Base-by-base conservation (phyloP, 306 rosid genomes). In the Corylus avellana region DNA sequence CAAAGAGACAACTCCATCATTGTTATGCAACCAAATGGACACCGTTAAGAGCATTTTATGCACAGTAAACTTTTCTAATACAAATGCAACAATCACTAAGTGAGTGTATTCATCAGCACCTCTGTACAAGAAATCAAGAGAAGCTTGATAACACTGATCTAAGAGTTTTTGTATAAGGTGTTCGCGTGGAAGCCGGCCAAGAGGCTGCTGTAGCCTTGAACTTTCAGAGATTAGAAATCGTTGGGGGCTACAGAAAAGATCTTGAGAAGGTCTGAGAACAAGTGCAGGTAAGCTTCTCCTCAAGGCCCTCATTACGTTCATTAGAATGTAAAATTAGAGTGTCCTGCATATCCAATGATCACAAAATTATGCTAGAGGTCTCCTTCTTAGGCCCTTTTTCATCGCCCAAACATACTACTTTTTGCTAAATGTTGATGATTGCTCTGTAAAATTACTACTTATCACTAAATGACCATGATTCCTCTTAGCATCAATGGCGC, bases 61-160 rank as follows among this genome's bases (percentile, higher is more conserved):
- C 46, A 59, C 29, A 59, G 25, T 29, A 47, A 47, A 22, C 17
- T 48, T 48, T 29, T 75, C 59, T 27, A 37, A 20, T 22, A 20
- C 32, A 47, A 57, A 56, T 39, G 66, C 67, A 70, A 50, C 27
- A 46, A 46, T 39, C 8, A 79, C 74, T n/a, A 7, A 49, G 37
- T 25, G 74, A 75, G 77, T 48, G 77, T 48, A 57, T 17, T 59
- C 44, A 49, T 44, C 74, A 71, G 74, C 59, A 77, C 83, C 78
- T 79, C 77, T 83, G 76, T 75, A 81, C 89, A 80, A 66, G 70
- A 63, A 77, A 68, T 25, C 37, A 48, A 55, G 49, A 75, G 9
- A 72, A 56, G 78, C 75, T 56, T 48, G 71, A 20, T 39, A 77
- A 85, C 67, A 64, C 56, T 42, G n/a, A 70, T 27, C 32, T 66